phyloP scores from a whole-genome alignment of 257 asterid genomes.

The Penstemon newberryi region DNA sequence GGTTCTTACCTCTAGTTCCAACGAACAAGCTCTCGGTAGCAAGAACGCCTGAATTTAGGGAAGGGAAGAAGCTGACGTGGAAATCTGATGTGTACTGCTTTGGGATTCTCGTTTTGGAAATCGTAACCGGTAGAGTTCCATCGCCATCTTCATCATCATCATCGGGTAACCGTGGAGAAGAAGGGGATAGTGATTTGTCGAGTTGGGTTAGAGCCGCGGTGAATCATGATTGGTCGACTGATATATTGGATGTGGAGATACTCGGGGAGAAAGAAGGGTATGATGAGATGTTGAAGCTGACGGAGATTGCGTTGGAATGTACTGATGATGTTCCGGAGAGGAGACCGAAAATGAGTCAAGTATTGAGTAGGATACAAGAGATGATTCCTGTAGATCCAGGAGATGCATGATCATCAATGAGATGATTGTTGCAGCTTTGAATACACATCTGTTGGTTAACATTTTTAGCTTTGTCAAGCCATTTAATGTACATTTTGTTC shows the following conservation, averaged over 20 bases:
- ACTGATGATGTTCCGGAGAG: constrained; percentile 47
- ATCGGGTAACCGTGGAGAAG: neutral
- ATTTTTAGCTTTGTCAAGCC: too few species aligned
- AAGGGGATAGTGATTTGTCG: constrained; percentile 41
- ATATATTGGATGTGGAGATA: constrained; percentile 61
- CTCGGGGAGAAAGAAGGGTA: constrained; percentile 59
- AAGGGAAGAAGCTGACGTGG: constrained; percentile 44
- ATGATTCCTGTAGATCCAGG: constrained; percentile 1
- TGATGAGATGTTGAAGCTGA: constrained; percentile 63
- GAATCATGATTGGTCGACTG: constrained; percentile 66
- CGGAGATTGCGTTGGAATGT: constrained; percentile 64
- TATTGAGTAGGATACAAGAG: constrained; percentile 42
- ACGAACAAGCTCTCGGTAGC: constrained; percentile 43
- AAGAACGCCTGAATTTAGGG: constrained; percentile 50
- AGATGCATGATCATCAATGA: neutral
- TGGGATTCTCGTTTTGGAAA: constrained; percentile 61
- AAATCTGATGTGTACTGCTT: constrained; percentile 71
- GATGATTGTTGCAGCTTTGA: too few species aligned
- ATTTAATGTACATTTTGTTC: too few species aligned
- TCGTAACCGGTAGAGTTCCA: constrained; percentile 59
- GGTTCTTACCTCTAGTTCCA: constrained; percentile 44
- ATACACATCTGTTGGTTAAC: too few species aligned
- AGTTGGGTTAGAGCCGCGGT: constrained; percentile 63
- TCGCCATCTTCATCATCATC: neutral
- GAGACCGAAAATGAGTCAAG: constrained; percentile 52